These are phyloP conservation scores for Cudoniella acicularis DNA, from an alignment of 495 filamentous ascomycete species.

Conservation along the genomic window DNA sequence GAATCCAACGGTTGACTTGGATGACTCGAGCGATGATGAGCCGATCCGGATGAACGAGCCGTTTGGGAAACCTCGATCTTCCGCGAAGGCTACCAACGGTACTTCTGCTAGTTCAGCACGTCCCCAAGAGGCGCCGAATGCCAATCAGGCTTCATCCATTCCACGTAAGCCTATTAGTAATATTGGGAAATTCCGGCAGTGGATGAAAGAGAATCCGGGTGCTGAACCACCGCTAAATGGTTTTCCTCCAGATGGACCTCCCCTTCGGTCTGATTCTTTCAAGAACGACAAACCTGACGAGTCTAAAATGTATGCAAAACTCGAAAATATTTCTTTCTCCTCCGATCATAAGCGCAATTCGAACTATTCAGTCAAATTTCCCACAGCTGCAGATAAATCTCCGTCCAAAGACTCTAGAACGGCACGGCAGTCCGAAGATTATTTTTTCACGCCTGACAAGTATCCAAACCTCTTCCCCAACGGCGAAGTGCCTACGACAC, in stretches of 20 bases:
- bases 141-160: not conserved
- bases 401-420: not conserved
- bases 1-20: not conserved
- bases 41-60: conserved; percentile 1
- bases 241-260: conserved; percentile 22
- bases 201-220: conserved; percentile 15
- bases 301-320: conserved; percentile 37
- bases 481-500: not conserved
- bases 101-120: not conserved
- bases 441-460: not conserved
- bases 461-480: conserved; percentile 3
- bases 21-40: conserved; percentile 14
- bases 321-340: not conserved
- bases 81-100: not conserved
- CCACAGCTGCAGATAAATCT: conserved; percentile 2
- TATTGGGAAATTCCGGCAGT: conserved; percentile 16
- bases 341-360: not conserved
- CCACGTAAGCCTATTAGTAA: conserved; percentile 17
- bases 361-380: not conserved
- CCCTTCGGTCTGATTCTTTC: conserved; percentile 11
- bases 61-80: not conserved
- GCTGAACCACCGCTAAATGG: conserved; percentile 13
- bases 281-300: conserved; percentile 13
- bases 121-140: not conserved
- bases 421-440: not conserved